Evolutionary conservation across 2,329 filamentous ascomycete genomes (phyloP), one percentile per base, ranked within the genome.

Genomic region (Lojkania enalia): DNA sequence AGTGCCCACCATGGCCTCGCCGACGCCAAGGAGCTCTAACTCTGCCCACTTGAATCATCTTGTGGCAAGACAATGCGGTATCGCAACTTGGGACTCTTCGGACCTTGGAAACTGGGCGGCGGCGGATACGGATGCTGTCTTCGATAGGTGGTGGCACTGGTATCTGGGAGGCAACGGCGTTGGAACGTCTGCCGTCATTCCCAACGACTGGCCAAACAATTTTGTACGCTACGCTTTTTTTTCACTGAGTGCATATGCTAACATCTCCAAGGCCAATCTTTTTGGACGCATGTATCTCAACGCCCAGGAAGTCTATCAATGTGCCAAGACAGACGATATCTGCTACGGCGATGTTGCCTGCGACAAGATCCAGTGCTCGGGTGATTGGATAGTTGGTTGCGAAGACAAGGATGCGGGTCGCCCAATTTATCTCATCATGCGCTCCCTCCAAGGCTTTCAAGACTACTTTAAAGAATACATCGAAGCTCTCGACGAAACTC

Each of bases 401-500:
- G 23, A 27, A n/a, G n/a, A 27, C 23, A n/a, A 27, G n/a, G 23
- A 27, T 29, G 35, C 35, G 12, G 35, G 35, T 21, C 35, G 35
- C 15, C 35, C 35, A 19, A 15, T 37, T 11, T 37, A 37, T 19
- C 35, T 37, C 35, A 21, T 15, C 35, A 37, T 37, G 14, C 12
- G 15, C 14, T 19, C 35, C 19, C 19, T 20, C 7, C 35, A 37
- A 21, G 35, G 35, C 35, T 20, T 37, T 12, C 35, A 37, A 21
- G 35, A 37, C 19, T 37, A 19, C 20, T 37, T 37, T 21, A 21
- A 19, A 2, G 35, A 37, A 6, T 37, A 37, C 35, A 21, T 37
- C 35, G 11, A 37, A 12, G 35, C 16, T 7, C 4, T 37, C 9
- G 35, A 27, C 23, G 15, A 20, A 19, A 37, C 11, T 19, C 35